Percentiles rank a stretch among this genome's conserved stretches.
Evolutionary conservation across 306 rosid genomes (phyloP).

Genomic region (apple (Malus domestica)): ASM211411v1 NC_041805.1:10699001-10699500

Average conservation of each 20-base stretch:
- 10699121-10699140: too few species aligned
- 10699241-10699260: too few species aligned
- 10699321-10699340: not conserved
- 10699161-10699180: not conserved
- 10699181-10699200: not conserved
- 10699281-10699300: too few species aligned
- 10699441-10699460: too few species aligned
- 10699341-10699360: not conserved
- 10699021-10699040: too few species aligned
- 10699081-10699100: not conserved
- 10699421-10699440: too few species aligned
- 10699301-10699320: not conserved
- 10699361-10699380: not conserved
- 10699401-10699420: not conserved
- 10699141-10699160: not conserved
- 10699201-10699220: not conserved
- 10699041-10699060: not conserved
- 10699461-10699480: too few species aligned
- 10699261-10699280: too few species aligned
- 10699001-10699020: not conserved
- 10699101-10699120: too few species aligned
- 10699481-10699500: too few species aligned
- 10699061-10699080: not conserved
- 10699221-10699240: not conserved
- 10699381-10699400: not conserved